Conservation (phyloP, 1,284 basidiomycete species). For the Sporisorium sorghi region DNA sequence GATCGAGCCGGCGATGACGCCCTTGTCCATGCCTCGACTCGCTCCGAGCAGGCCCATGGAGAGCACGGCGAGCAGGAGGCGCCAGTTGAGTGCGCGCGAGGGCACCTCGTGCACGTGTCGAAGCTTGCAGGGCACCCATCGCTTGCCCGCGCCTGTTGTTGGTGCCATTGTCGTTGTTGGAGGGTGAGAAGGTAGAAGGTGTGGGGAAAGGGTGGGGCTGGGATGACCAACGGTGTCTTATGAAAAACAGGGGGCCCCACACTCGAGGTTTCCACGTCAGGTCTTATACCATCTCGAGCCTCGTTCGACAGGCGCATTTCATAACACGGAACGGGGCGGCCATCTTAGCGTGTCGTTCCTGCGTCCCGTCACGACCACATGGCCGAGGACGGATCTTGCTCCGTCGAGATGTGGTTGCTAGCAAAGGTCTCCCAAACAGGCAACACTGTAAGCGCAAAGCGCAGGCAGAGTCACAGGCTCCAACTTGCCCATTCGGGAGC, state of each 20-base stretch:
- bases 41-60: slow-evolving; percentile 37
- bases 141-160: slow-evolving; percentile 7
- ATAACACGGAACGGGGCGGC: not conserved
- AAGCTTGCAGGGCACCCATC: slow-evolving; percentile 31
- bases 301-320: not conserved
- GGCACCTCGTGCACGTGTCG: slow-evolving; percentile 34
- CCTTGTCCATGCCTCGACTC: slow-evolving; percentile 36
- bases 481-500: not conserved
- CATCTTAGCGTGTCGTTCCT: slow-evolving; percentile 7
- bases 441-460: too few relatives aligned
- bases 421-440: too few relatives aligned
- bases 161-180: not conserved
- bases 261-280: slow-evolving; percentile 2
- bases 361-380: slow-evolving; percentile 2
- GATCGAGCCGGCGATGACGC: slow-evolving; percentile 31
- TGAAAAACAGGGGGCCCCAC: slow-evolving; percentile 23
- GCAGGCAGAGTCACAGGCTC: not conserved
- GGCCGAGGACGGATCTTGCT: slow-evolving; percentile 1
- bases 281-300: slow-evolving; percentile 14
- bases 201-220: too few relatives aligned
- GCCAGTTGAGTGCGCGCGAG: slow-evolving; percentile 34
- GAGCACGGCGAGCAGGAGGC: slow-evolving; percentile 28
- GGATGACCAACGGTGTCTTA: not conserved
- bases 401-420: slow-evolving; percentile 5
- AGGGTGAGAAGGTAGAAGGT: not conserved